Conservation (phyloP, 1,284 basidiomycete species). For the Cryptococcus sp. region DNA sequence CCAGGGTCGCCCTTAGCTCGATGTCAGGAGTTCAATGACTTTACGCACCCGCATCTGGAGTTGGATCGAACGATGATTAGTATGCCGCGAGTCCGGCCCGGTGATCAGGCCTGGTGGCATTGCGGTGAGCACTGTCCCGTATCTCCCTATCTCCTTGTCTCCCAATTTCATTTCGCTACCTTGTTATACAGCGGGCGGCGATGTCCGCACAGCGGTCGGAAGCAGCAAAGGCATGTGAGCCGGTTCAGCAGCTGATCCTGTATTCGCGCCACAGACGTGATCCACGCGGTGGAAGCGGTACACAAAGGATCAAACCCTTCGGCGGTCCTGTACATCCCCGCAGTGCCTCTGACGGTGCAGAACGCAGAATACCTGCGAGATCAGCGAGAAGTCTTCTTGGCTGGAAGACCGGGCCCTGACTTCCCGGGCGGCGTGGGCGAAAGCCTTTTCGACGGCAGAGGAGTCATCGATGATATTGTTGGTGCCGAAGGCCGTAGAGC, state of each 20-base stretch:
- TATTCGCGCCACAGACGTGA: conserved; percentile 57
- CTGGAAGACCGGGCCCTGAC: conserved; percentile 67
- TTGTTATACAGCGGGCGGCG: too few species aligned
- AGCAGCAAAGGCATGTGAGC: background rate
- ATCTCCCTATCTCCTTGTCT: background rate
- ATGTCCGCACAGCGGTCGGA: background rate
- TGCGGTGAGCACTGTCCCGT: conserved; percentile 55
- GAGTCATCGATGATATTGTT: conserved; percentile 55
- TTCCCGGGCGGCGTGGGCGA: conserved; percentile 76
- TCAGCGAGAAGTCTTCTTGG: conserved; percentile 62
- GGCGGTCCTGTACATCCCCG: conserved; percentile 77
- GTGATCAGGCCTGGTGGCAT: conserved; percentile 82
- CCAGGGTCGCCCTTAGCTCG: conserved; percentile 65
- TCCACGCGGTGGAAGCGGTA: conserved; percentile 70
- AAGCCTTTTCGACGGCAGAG: conserved; percentile 61
- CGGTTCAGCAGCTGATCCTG: background rate
- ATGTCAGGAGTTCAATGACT: conserved; percentile 65
- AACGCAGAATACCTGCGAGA: conserved; percentile 67
- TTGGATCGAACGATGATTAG: conserved; percentile 71
- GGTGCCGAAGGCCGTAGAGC: conserved; percentile 59
- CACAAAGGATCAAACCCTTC: conserved; percentile 67
- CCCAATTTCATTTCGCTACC: background rate
- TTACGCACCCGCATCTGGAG: conserved; percentile 70
- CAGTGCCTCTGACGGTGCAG: conserved; percentile 66
- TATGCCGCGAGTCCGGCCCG: conserved; percentile 70